These are phyloP conservation scores for Hericium coralloides DNA, from an alignment of 768 basidiomycete species.

Conservation along the genomic window DNA sequence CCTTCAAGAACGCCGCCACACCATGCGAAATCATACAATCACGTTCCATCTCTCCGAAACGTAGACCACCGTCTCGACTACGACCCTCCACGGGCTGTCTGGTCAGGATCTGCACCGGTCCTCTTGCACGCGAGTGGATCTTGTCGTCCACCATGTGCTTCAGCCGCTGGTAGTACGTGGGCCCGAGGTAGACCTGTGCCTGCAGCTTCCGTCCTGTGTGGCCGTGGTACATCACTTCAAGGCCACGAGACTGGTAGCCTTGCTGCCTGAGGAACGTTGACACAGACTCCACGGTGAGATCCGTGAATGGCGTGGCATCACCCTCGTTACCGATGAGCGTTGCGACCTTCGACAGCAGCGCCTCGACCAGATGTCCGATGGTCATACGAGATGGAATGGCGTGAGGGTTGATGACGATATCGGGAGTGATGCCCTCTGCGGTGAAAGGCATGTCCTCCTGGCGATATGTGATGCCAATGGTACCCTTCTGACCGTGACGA, in stretches of 20 bases:
- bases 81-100: slow-evolving; percentile 98
- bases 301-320: slow-evolving; percentile 97
- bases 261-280: slow-evolving; percentile 82
- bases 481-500: slow-evolving; percentile 99
- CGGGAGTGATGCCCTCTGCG: slow-evolving; percentile 91
- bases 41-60: slow-evolving; percentile 99
- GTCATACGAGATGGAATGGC: slow-evolving; percentile 99
- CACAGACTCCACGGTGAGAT: slow-evolving; percentile 96
- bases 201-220: slow-evolving; percentile 98
- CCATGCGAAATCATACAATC: slow-evolving; percentile 99
- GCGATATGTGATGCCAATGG: slow-evolving; percentile 98
- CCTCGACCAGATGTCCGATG: slow-evolving; percentile 98
- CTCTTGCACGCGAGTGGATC: slow-evolving; percentile 95
- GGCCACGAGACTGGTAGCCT: slow-evolving; percentile 94
- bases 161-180: slow-evolving; percentile 96
- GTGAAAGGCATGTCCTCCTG: slow-evolving; percentile 99
- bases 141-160: slow-evolving; percentile 99
- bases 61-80: slow-evolving; percentile 95
- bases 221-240: slow-evolving; percentile 98
- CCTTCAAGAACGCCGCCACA: slow-evolving; percentile 95
- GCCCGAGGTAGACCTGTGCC: slow-evolving; percentile 96
- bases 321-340: slow-evolving; percentile 96
- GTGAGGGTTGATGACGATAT: slow-evolving; percentile 97
- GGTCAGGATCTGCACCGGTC: slow-evolving; percentile 96
- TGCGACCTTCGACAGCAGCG: slow-evolving; percentile 91